Conservation (phyloP, 176 grass and related monocot species). For the Triticum aestivum region IWGSC_CS_RefSeq_v2.1 NC_057808.1:252725949-252726448, state of each 20-base stretch:
- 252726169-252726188: not conserved
- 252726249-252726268: too few species aligned
- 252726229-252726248: not conserved
- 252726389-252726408: too few species aligned
- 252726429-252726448: too few species aligned
- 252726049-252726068: not conserved
- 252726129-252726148: not conserved
- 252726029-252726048: not conserved
- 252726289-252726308: too few species aligned
- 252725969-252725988: not conserved
- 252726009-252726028: not conserved
- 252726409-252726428: too few species aligned
- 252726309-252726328: too few species aligned
- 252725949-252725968: not conserved
- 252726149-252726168: not conserved
- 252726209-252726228: not conserved
- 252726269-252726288: too few species aligned
- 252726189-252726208: slow-evolving; percentile 18
- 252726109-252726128: not conserved
- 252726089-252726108: not conserved
- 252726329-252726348: too few species aligned
- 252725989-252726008: not conserved
- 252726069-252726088: not conserved
- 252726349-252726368: too few species aligned
- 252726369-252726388: too few species aligned